These are phyloP conservation scores for Aureobasidium leucospermi DNA, from an alignment of 2,329 filamentous ascomycete species.

Conservation along the genomic window DNA sequence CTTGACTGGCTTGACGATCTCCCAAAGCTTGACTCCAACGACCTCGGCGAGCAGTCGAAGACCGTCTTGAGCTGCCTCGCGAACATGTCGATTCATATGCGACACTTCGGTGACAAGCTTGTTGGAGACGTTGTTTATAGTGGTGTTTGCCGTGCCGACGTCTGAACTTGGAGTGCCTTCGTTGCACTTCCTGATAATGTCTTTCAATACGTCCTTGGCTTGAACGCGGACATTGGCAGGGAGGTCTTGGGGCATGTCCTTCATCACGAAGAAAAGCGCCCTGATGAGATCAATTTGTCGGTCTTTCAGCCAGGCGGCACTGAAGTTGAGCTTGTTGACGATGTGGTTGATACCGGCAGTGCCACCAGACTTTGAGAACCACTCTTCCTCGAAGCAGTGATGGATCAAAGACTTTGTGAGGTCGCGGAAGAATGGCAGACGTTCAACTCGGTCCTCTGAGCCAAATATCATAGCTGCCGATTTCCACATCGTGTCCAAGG, in stretches of 20 bases:
- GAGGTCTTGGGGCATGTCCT: slow-evolving; percentile 92
- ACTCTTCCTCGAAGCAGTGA: slow-evolving; percentile 94
- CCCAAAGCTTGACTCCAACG: slow-evolving; percentile 70
- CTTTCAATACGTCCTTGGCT: slow-evolving; percentile 74
- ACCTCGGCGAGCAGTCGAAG: slow-evolving; percentile 76
- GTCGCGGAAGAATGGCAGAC: slow-evolving; percentile 76
- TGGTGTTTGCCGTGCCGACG: slow-evolving; percentile 56
- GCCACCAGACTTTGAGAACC: slow-evolving; percentile 95
- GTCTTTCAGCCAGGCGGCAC: slow-evolving; percentile 71
- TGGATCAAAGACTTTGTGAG: slow-evolving; percentile 82
- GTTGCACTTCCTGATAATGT: slow-evolving; percentile 70
- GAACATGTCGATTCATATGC: slow-evolving; percentile 93
- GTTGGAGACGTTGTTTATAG: slow-evolving; percentile 70
- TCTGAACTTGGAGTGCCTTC: slow-evolving; percentile 76
- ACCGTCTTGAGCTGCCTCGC: slow-evolving; percentile 74
- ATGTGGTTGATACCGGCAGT: slow-evolving; percentile 84
- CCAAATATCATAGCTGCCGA: slow-evolving; percentile 74
- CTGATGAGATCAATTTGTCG: slow-evolving; percentile 83
- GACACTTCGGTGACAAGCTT: slow-evolving; percentile 82
- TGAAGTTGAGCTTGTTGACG: slow-evolving; percentile 75
- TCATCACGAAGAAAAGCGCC: slow-evolving; percentile 93
- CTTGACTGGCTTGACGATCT: slow-evolving; percentile 82
- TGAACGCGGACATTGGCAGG: slow-evolving; percentile 80
- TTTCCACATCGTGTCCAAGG: slow-evolving; percentile 71
- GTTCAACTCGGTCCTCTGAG: slow-evolving; percentile 60